Evolutionary conservation across 139 green algal species (phyloP).

Genomic region (Ulvella scutata): DNA sequence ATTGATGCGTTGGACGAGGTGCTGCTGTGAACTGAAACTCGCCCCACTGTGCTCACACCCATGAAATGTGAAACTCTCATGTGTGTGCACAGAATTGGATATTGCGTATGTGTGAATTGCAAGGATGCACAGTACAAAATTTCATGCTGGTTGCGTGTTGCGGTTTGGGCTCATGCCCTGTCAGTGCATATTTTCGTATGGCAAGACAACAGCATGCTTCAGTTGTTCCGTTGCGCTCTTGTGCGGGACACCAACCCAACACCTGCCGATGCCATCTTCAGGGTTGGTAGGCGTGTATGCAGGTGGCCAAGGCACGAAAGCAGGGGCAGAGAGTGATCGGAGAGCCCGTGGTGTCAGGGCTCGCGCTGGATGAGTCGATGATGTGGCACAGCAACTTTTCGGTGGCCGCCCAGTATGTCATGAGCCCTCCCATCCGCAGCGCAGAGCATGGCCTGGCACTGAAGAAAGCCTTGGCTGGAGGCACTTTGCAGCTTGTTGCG

Average conservation of each 20-base stretch:
- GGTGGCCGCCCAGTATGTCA: conserved; percentile 63
- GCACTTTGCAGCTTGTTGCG: conserved; percentile 36
- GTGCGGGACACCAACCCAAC: background rate
- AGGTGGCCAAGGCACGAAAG: conserved; percentile 5
- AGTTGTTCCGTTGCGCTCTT: too few species aligned
- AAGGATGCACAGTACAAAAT: too few species aligned
- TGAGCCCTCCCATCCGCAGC: conserved; percentile 79
- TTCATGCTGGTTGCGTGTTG: too few species aligned
- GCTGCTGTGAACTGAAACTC: too few species aligned
- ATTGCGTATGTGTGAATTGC: too few species aligned
- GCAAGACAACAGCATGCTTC: too few species aligned
- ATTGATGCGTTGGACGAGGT: conserved; percentile 66
- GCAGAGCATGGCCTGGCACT: conserved; percentile 28
- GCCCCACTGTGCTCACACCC: too few species aligned
- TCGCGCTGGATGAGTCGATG: conserved; percentile 52
- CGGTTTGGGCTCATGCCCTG: too few species aligned
- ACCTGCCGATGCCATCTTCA: background rate
- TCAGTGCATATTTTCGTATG: too few species aligned
- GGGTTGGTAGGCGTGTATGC: conserved; percentile 10
- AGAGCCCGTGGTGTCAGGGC: conserved; percentile 63
- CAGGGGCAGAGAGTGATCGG: conserved; percentile 38
- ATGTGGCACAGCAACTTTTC: conserved; percentile 70
- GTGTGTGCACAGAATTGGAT: too few species aligned
- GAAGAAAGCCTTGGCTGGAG: conserved; percentile 22
- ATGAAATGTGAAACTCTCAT: too few species aligned